Evolutionary conservation across 2,329 filamentous ascomycete species (phyloP).

Genomic region (Cordyceps militaris): DNA sequence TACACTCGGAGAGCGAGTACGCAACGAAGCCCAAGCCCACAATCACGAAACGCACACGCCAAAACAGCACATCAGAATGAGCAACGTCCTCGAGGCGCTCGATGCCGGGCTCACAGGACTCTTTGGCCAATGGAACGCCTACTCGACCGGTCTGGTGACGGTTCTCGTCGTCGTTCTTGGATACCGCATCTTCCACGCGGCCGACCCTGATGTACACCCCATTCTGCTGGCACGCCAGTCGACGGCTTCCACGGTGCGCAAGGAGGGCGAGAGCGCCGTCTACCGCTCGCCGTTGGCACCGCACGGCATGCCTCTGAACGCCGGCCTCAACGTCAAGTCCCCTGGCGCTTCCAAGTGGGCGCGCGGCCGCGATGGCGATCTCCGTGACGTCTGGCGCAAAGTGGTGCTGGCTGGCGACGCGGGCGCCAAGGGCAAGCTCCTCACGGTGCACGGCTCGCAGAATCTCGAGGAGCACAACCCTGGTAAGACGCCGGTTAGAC

Average conservation of each 20-base stretch:
- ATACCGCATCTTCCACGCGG: constrained; percentile 62
- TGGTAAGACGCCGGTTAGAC: constrained; percentile 31
- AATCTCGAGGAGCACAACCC: constrained; percentile 66
- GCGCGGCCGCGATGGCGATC: constrained; percentile 75
- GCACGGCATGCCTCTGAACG: constrained; percentile 72
- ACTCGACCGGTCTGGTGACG: constrained; percentile 64
- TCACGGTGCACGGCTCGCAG: constrained; percentile 72
- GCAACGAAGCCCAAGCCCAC: background rate
- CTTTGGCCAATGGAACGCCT: constrained; percentile 73
- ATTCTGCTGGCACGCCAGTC: constrained; percentile 84
- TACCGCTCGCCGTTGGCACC: constrained; percentile 81
- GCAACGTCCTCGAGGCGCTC: constrained; percentile 51
- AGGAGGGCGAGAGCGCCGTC: constrained; percentile 76
- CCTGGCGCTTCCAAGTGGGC: constrained; percentile 75
- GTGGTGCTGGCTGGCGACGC: constrained; percentile 58
- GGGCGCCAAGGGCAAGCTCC: constrained; percentile 62
- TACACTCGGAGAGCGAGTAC: background rate
- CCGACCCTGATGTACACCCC: constrained; percentile 86
- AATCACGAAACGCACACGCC: background rate
- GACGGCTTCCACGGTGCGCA: constrained; percentile 67
- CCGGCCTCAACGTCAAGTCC: constrained; percentile 76
- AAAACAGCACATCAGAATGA: constrained; percentile 19
- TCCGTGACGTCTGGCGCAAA: constrained; percentile 83
- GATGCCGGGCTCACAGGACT: constrained; percentile 64
- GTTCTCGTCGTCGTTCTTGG: constrained; percentile 59